Base-by-base conservation (phyloP, 139 green algal genomes). In the Parachlorella kessleri region DNA sequence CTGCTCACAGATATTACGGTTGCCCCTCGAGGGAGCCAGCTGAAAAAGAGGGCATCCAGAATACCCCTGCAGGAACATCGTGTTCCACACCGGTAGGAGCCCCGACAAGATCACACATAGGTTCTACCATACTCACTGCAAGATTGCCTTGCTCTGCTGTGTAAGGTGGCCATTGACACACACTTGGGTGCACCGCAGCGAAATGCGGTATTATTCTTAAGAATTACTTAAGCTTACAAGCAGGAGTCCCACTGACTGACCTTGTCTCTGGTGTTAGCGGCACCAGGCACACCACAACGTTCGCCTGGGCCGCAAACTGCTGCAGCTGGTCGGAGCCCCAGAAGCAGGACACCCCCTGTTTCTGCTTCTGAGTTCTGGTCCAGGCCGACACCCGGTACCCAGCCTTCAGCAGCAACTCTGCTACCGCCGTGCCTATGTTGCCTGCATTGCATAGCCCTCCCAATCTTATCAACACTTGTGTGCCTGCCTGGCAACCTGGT, bases 211-310 rank as follows among this genome's bases (percentile, higher is more conserved):
- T n/a, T n/a, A n/a, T n/a, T n/a, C n/a, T n/a, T n/a, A n/a, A n/a
- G n/a, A n/a, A n/a, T n/a, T n/a, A n/a, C n/a, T n/a, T n/a, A n/a
- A n/a, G n/a, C n/a, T 68, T 40, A n/a, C n/a, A n/a, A n/a, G n/a
- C n/a, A n/a, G n/a, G n/a, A n/a, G n/a, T n/a, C n/a, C n/a, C n/a
- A n/a, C n/a, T n/a, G n/a, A n/a, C 65, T 9, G 78, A 80, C 73
- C 72, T 54, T 6, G 88, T 92, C n/a, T 86, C 66, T 1, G 42
- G 48, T 9, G 88, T 92, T 1, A 91, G 76, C 41, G 88, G 86
- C 72, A 92, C 69, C 74, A 92, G 70, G 77, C 78, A 86, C 39
- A 92, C 83, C 55, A 92, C 37, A 9, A 90, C 73, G 78, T 92
- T 81, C 18, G 41, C 69, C 6, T 32, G 40, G 33, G 64, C 28